Conservation (phyloP, 2,329 filamentous ascomycete species). For the Cercospora beticola region DNA sequence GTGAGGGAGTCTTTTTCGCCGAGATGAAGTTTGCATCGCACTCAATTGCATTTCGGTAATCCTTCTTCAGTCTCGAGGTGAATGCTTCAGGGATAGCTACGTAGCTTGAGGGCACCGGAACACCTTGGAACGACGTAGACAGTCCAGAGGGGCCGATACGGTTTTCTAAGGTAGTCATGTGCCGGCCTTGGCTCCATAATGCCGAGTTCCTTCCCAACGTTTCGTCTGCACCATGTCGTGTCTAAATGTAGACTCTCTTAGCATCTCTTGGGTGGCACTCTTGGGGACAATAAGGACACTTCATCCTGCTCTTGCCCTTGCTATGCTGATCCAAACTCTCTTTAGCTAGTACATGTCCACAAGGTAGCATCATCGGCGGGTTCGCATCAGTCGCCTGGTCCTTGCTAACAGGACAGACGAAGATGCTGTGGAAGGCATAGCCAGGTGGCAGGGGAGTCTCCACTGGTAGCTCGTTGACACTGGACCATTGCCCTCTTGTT, state of each 20-base stretch:
- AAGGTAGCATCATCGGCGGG: constrained; percentile 94
- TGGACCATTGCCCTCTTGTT: constrained; percentile 93
- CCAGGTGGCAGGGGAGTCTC: constrained; percentile 64
- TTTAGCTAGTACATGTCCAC: constrained; percentile 87
- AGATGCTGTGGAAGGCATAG: constrained; percentile 87
- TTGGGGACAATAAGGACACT: constrained; percentile 92
- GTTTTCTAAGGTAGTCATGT: not conserved
- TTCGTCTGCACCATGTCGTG: not conserved
- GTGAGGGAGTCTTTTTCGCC: not conserved
- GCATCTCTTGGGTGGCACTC: constrained; percentile 80
- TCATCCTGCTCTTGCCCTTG: constrained; percentile 73
- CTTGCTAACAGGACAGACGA: constrained; percentile 95
- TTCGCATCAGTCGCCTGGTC: constrained; percentile 92
- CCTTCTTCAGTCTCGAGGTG: not conserved
- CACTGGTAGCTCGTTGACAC: constrained; percentile 79
- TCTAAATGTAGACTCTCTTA: constrained; percentile 57
- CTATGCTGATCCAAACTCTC: constrained; percentile 78
- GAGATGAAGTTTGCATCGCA: not conserved
- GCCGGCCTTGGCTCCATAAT: not conserved
- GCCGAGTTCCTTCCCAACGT: not conserved
- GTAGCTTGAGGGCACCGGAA: not conserved
- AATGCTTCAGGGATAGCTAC: not conserved
- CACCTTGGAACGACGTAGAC: not conserved
- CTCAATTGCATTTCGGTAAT: not conserved
- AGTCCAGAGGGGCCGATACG: not conserved